Evolutionary conservation across 2,329 filamentous ascomycete species (phyloP).

Genomic region (Cladosporium colombiae): DNA sequence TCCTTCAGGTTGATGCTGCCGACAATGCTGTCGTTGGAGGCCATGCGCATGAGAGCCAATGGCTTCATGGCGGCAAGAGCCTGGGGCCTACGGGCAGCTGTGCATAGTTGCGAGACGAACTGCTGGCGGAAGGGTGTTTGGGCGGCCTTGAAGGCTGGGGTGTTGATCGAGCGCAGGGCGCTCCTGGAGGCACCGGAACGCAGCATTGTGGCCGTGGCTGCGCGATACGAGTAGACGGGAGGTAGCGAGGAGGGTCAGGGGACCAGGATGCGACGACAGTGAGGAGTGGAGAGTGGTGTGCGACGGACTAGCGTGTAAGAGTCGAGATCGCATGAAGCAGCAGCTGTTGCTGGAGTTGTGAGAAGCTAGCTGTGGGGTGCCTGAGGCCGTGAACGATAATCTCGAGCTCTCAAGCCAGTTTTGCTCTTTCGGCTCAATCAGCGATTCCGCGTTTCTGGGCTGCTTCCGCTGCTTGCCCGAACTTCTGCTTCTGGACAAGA

Average conservation of each 20-base stretch:
- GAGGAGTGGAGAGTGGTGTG: constrained; percentile 16
- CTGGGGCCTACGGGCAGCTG: constrained; percentile 38
- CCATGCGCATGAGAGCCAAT: constrained; percentile 29
- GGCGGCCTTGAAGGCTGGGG: constrained; percentile 31
- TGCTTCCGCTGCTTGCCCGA: neutral
- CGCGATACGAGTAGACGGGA: constrained; percentile 2
- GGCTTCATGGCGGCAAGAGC: constrained; percentile 38
- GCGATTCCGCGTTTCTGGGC: neutral
- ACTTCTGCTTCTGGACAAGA: neutral
- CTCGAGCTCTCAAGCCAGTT: neutral
- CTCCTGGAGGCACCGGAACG: constrained; percentile 47
- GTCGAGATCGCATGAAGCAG: constrained; percentile 9
- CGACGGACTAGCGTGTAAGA: constrained; percentile 10
- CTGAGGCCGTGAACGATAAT: neutral
- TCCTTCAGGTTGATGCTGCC: constrained; percentile 57
- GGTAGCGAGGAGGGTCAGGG: constrained; percentile 16
- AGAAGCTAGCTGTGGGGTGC: constrained; percentile 1
- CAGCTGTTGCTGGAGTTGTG: neutral
- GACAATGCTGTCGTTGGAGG: constrained; percentile 30
- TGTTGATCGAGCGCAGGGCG: constrained; percentile 40
- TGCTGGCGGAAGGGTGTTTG: constrained; percentile 38
- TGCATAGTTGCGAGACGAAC: constrained; percentile 47
- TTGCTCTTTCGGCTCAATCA: neutral
- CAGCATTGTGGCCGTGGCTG: constrained; percentile 39
- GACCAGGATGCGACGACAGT: neutral